Conservation (phyloP, 2,329 filamentous ascomycete species). For the Furcasterigmium sp. region DNA sequence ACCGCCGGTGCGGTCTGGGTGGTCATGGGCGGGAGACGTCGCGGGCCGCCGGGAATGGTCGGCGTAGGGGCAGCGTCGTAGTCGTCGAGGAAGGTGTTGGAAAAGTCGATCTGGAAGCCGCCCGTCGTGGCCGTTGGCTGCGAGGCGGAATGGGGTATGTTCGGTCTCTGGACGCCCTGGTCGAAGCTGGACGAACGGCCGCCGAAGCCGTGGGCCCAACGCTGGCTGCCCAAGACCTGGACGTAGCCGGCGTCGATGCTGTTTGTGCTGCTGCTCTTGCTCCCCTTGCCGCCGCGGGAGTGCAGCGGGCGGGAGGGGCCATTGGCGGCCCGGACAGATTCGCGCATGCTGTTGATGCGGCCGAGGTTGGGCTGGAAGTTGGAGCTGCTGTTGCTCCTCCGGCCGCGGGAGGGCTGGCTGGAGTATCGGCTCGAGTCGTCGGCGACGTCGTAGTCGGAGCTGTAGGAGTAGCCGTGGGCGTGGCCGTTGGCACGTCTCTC, state of each 20-base stretch:
- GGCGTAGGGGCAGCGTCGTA: constrained; percentile 84
- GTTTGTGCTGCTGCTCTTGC: constrained; percentile 68
- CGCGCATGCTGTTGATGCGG: constrained; percentile 59
- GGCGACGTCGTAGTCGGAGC: constrained; percentile 53
- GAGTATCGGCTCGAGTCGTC: constrained; percentile 51
- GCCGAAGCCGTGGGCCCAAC: constrained; percentile 47
- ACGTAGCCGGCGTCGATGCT: constrained; percentile 62
- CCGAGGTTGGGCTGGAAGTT: constrained; percentile 58
- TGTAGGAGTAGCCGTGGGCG: constrained; percentile 50
- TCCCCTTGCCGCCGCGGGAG: constrained; percentile 57
- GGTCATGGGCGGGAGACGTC: constrained; percentile 28
- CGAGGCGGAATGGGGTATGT: constrained; percentile 11
- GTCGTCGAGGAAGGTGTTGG: constrained; percentile 47
- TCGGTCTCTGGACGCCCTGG: constrained; percentile 41
- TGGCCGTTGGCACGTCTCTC: constrained; percentile 11
- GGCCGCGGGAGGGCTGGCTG: constrained; percentile 48
- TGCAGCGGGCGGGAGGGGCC: constrained; percentile 34
- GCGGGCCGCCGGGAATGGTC: constrained; percentile 74
- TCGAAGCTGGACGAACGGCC: constrained; percentile 72
- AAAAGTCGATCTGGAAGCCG: constrained; percentile 42
- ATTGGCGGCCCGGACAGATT: constrained; percentile 25
- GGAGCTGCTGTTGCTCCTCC: constrained; percentile 77
- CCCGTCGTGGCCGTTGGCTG: constrained; percentile 12
- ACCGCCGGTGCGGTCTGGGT: constrained; percentile 11
- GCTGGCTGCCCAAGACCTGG: constrained; percentile 52